These are phyloP conservation scores for Vigna nakashimae DNA, from an alignment of 306 rosid species.

Conservation along the genomic window DNA sequence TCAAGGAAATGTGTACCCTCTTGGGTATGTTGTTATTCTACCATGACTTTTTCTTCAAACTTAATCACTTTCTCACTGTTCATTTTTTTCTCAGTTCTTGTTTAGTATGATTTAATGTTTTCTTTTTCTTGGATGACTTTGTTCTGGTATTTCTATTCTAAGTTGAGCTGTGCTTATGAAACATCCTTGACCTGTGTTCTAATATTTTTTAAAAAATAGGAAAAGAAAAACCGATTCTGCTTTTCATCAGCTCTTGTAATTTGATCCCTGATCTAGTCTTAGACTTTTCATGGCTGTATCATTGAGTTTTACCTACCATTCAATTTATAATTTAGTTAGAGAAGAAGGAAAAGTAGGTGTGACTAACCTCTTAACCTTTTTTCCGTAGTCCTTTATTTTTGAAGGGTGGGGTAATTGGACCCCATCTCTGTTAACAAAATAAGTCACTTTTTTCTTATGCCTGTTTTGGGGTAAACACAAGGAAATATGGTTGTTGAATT, in stretches of 20 bases:
- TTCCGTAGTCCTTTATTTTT: not conserved
- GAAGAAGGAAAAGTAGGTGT: slow-evolving; percentile 1
- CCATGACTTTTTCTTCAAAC: not conserved
- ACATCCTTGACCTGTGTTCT: not conserved
- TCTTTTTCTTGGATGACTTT: not conserved
- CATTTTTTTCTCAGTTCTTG: not conserved
- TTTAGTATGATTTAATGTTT: not conserved
- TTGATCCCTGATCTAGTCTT: not conserved
- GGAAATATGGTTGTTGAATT: slow-evolving; percentile 2
- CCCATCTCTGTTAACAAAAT: slow-evolving; percentile 6
- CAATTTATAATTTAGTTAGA: slow-evolving; percentile 11
- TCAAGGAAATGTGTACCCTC: slow-evolving; percentile 87
- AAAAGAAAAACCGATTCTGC: not conserved
- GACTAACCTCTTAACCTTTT: not conserved
- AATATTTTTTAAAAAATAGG: no score
- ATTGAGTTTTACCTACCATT: not conserved
- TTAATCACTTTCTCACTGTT: slow-evolving; percentile 15
- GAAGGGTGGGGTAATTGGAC: slow-evolving; percentile 23
- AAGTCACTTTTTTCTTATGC: slow-evolving; percentile 25
- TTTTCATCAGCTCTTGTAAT: slow-evolving; percentile 23
- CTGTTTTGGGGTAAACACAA: slow-evolving; percentile 14
- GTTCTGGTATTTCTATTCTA: not conserved
- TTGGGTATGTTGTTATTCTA: slow-evolving; percentile 61
- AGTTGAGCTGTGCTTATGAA: slow-evolving; percentile 6
- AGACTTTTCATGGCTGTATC: slow-evolving; percentile 22